Conservation (phyloP, 176 grass and related monocot genomes). For the Tuctoria greenei region DNA sequence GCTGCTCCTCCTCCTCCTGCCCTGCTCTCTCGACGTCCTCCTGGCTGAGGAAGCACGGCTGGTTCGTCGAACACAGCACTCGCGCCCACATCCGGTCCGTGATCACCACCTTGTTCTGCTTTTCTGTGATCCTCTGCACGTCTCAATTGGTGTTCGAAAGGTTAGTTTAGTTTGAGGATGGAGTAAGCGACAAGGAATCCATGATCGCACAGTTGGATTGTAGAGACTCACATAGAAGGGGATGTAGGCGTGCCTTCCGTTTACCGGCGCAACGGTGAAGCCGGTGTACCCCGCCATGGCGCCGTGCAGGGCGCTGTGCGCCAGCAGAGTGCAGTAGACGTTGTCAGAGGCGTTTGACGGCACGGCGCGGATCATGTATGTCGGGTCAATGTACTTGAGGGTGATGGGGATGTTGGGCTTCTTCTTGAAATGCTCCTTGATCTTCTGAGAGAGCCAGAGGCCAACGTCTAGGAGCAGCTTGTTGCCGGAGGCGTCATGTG, state of each 20-base stretch:
- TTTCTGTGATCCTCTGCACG: no score
- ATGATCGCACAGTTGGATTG: no score
- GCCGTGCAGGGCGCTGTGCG: conserved; percentile 87
- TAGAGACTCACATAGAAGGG: conserved; percentile 65
- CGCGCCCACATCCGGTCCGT: no score
- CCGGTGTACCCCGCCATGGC: conserved; percentile 93
- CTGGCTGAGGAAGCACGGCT: no score
- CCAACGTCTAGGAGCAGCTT: conserved; percentile 78
- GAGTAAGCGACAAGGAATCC: no score
- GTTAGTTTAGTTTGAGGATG: no score
- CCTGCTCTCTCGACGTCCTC: no score
- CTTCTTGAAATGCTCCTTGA: conserved; percentile 80
- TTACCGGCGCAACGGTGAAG: conserved; percentile 74
- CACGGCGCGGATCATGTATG: conserved; percentile 90
- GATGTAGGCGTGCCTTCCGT: conserved; percentile 80
- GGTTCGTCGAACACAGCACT: no score
- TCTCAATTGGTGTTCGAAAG: no score
- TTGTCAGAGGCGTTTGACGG: conserved; percentile 84
- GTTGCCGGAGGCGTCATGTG: conserved; percentile 84
- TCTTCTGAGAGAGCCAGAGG: conserved; percentile 78
- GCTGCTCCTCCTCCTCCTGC: no score
- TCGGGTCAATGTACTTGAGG: conserved; percentile 91
- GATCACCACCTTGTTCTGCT: no score
- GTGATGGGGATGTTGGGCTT: conserved; percentile 52
- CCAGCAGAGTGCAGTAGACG: conserved; percentile 77